Evolutionary conservation across 2,329 filamentous ascomycete species (phyloP).

Genomic region (Chaetomiaceae sp.): DNA sequence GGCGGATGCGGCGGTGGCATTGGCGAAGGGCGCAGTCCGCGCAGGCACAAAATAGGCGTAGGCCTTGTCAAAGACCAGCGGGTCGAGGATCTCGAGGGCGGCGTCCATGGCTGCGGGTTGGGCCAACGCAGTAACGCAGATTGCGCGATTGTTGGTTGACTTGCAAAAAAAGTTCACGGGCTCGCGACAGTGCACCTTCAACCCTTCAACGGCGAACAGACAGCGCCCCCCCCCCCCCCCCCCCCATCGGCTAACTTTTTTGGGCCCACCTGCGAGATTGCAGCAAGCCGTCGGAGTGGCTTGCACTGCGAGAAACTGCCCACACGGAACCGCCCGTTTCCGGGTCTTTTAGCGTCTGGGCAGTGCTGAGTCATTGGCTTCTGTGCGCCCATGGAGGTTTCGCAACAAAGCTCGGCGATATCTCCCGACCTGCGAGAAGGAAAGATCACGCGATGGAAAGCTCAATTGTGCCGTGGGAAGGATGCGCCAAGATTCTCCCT

Average conservation of each 20-base stretch:
- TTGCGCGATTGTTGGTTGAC: not conserved
- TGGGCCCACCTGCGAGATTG: conserved; percentile 9
- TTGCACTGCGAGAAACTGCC: conserved; percentile 8
- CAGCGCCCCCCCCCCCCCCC: too few species aligned
- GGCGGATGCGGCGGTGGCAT: conserved; percentile 13
- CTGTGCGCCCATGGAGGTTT: too few species aligned
- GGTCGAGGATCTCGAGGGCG: conserved; percentile 37
- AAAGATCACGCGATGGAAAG: too few species aligned
- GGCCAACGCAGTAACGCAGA: conserved; percentile 1
- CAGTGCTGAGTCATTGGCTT: too few species aligned
- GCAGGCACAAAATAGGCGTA: conserved; percentile 35
- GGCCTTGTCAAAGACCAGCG: conserved; percentile 35
- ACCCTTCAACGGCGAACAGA: too few species aligned
- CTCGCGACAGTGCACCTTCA: not conserved
- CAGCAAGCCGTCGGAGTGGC: conserved; percentile 5
- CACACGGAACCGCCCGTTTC: conserved; percentile 4
- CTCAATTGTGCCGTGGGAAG: too few species aligned
- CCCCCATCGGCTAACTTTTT: not conserved
- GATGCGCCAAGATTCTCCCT: too few species aligned
- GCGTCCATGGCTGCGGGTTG: conserved; percentile 30
- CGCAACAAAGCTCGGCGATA: not conserved
- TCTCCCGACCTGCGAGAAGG: too few species aligned
- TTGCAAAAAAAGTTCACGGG: not conserved
- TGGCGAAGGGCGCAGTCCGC: not conserved
- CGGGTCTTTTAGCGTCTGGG: not conserved